These are phyloP conservation scores for Melaleuca quinquenervia DNA, from an alignment of 345 rosid species.

Conservation along the genomic window DNA sequence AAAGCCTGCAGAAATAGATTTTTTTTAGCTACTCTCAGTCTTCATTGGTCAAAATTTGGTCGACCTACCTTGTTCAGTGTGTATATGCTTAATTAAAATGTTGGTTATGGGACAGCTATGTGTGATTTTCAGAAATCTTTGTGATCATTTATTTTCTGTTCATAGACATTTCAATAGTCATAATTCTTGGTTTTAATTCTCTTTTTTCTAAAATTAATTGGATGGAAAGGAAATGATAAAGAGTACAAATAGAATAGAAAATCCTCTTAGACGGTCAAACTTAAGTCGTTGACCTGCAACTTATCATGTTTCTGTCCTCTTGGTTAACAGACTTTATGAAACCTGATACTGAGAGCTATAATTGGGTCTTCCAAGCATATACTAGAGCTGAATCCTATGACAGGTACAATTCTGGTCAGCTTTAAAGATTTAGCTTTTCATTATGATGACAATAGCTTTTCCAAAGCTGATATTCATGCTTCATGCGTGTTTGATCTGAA, in stretches of 20 bases:
- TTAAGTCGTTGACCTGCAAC: neutral
- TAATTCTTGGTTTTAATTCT: neutral
- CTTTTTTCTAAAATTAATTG: neutral
- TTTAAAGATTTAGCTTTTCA: neutral
- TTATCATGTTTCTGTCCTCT: constrained; percentile 1
- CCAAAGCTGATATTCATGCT: neutral
- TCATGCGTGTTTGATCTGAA: neutral
- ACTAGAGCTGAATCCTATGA: constrained; percentile 95
- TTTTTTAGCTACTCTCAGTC: neutral
- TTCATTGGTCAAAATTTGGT: neutral
- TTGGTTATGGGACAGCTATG: neutral
- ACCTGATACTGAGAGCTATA: constrained; percentile 90
- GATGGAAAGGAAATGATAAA: neutral
- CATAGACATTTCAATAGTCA: neutral
- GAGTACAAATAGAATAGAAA: neutral
- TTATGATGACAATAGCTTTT: neutral
- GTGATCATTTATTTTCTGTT: neutral
- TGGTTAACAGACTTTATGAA: constrained; percentile 60
- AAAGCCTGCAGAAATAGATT: neutral
- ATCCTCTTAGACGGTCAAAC: neutral
- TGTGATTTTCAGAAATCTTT: neutral
- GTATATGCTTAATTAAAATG: neutral
- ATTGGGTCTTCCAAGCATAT: constrained; percentile 96
- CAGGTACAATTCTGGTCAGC: constrained; percentile 30
- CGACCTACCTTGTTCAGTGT: neutral